Evolutionary conservation across 768 basidiomycete species (phyloP).

Genomic region (Boletus tylopilopsis): DNA sequence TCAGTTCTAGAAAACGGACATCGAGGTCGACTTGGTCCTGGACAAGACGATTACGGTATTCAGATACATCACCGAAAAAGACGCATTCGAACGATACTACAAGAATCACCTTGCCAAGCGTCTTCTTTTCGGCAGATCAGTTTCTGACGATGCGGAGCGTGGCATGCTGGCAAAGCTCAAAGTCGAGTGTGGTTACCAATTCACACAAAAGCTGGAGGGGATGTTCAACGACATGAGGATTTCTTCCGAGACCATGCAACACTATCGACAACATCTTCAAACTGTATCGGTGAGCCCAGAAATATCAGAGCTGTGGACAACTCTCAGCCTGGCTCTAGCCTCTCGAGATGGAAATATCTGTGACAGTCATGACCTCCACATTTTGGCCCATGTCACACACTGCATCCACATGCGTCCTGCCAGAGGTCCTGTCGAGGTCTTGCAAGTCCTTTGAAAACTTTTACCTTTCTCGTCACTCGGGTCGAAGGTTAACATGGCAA

Average conservation of each 20-base stretch:
- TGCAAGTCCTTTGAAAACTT: conserved; percentile 83
- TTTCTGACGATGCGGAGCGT: conserved; percentile 96
- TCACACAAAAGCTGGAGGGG: conserved; percentile 96
- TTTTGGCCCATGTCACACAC: conserved; percentile 89
- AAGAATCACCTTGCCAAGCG: conserved; percentile 94
- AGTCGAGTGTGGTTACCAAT: conserved; percentile 93
- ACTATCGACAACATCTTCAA: conserved; percentile 61
- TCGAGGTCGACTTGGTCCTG: conserved; percentile 82
- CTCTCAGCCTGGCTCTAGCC: conserved; percentile 42
- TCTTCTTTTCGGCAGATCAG: conserved; percentile 77
- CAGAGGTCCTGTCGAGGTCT: conserved; percentile 57
- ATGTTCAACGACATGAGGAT: conserved; percentile 98
- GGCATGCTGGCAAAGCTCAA: conserved; percentile 98
- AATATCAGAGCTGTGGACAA: neutral
- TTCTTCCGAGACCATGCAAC: conserved; percentile 75
- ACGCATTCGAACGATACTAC: conserved; percentile 97
- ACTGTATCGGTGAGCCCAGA: conserved; percentile 52
- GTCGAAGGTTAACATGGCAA: conserved; percentile 90
- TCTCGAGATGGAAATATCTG: conserved; percentile 74
- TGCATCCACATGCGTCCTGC: conserved; percentile 62
- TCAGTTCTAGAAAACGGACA: conserved; percentile 78
- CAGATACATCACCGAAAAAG: conserved; percentile 91
- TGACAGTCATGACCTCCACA: conserved; percentile 93
- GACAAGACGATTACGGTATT: conserved; percentile 97
- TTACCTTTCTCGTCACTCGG: conserved; percentile 86